Conservation (phyloP, 2,329 filamentous ascomycete species). For the Onygenales sp. region DNA sequence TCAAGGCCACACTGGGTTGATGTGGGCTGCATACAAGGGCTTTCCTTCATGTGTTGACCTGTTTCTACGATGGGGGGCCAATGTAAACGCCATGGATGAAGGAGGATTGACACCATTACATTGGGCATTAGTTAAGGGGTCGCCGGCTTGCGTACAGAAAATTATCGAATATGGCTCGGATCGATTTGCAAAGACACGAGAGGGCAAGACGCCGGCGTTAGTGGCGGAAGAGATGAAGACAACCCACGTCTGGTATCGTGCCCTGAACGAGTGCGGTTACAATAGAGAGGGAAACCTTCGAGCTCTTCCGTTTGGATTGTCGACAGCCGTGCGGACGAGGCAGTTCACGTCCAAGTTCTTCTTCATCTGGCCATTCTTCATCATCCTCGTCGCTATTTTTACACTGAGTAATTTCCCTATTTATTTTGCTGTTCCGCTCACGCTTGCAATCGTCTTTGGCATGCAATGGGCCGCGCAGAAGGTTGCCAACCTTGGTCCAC, state of each 20-base stretch:
- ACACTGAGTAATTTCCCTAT: slow-evolving; percentile 66
- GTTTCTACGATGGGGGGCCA: slow-evolving; percentile 89
- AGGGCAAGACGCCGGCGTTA: slow-evolving; percentile 79
- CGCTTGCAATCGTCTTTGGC: slow-evolving; percentile 51
- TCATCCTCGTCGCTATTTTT: slow-evolving; percentile 62
- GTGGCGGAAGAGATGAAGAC: slow-evolving; percentile 91
- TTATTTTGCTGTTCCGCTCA: slow-evolving; percentile 65
- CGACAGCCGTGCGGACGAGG: slow-evolving; percentile 63
- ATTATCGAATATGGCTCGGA: slow-evolving; percentile 93
- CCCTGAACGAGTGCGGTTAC: slow-evolving; percentile 75
- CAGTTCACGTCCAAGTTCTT: slow-evolving; percentile 75
- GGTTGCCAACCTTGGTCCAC: slow-evolving; percentile 69
- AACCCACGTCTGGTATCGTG: slow-evolving; percentile 67
- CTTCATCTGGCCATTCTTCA: slow-evolving; percentile 77
- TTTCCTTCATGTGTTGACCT: slow-evolving; percentile 86
- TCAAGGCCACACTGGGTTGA: slow-evolving; percentile 85
- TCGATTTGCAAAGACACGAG: slow-evolving; percentile 77
- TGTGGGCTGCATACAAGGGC: slow-evolving; percentile 99
- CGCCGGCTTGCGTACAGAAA: slow-evolving; percentile 80
- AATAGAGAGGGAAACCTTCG: slow-evolving; percentile 65
- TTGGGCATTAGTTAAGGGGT: slow-evolving; percentile 94
- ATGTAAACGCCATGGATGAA: slow-evolving; percentile 81
- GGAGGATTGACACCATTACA: slow-evolving; percentile 91
- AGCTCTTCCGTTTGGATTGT: slow-evolving; percentile 62
- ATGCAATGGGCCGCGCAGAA: slow-evolving; percentile 71